These are phyloP conservation scores for Pseudonectria buxi DNA, from an alignment of 2,329 filamentous ascomycete species.

Conservation along the genomic window DNA sequence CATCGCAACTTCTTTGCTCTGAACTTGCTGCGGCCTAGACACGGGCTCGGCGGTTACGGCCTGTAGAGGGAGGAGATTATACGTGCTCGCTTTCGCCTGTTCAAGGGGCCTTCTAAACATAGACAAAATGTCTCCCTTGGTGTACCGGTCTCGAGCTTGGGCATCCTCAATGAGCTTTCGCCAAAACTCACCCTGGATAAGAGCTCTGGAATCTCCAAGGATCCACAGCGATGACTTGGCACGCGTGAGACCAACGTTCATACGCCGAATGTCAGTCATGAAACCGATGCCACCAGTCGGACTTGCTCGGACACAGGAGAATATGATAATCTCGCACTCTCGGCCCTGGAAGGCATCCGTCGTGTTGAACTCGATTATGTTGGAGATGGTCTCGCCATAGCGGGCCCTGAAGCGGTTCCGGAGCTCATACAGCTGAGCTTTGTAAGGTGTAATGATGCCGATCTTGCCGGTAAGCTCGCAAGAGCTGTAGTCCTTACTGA, in stretches of 20 bases:
- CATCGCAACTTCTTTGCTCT: constrained; percentile 13
- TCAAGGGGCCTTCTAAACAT: constrained; percentile 41
- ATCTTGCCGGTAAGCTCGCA: constrained; percentile 75
- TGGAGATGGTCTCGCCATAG: constrained; percentile 69
- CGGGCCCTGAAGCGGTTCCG: constrained; percentile 64
- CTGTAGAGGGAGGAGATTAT: constrained; percentile 6
- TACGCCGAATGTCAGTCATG: constrained; percentile 94
- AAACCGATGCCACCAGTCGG: constrained; percentile 96
- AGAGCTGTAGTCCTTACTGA: constrained; percentile 63
- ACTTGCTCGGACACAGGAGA: constrained; percentile 92
- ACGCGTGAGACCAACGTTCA: constrained; percentile 97
- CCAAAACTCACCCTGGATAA: constrained; percentile 89
- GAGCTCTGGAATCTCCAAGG: constrained; percentile 80
- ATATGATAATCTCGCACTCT: constrained; percentile 97
- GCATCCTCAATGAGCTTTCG: constrained; percentile 78
- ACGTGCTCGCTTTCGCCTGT: constrained; percentile 24
- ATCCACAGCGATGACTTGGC: constrained; percentile 97
- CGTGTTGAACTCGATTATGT: constrained; percentile 92
- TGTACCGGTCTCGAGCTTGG: constrained; percentile 66
- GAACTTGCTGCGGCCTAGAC: constrained; percentile 1
- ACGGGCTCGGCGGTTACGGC: not conserved
- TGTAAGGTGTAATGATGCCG: constrained; percentile 97
- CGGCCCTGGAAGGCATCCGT: constrained; percentile 97
- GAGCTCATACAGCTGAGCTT: constrained; percentile 79
- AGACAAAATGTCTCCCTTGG: constrained; percentile 52